Conservation (phyloP, 352 stramenopile species). For the Phytopythium montanum region DNA sequence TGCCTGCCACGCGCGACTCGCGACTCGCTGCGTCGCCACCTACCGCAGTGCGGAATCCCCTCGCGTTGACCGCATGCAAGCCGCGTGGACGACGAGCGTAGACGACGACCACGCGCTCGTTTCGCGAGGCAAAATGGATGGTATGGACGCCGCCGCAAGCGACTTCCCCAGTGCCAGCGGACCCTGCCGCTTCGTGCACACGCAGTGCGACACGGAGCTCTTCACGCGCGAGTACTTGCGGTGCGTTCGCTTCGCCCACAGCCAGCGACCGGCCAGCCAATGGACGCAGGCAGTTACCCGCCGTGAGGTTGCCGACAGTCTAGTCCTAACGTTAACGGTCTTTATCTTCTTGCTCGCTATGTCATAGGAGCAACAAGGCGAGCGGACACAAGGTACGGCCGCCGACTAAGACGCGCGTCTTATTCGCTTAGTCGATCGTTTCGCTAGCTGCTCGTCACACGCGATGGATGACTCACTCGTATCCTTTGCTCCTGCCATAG, state of each 20-base stretch:
- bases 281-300: not conserved
- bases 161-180: not conserved
- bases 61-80: not conserved
- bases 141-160: not conserved
- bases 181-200: constrained; percentile 51
- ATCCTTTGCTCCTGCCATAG: constrained; percentile 14
- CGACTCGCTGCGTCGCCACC: not conserved
- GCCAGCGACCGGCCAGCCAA: not conserved
- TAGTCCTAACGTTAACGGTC: constrained; percentile 1
- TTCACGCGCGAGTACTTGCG: constrained; percentile 73
- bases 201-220: constrained; percentile 71
- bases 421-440: not conserved
- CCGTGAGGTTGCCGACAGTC: not conserved
- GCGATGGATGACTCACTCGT: not conserved
- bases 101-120: not conserved
- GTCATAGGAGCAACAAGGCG: constrained; percentile 76
- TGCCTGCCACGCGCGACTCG: no score
- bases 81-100: not conserved
- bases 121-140: not conserved
- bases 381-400: constrained; percentile 68
- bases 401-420: not conserved
- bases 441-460: constrained; percentile 1
- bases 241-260: constrained; percentile 16
- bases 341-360: not conserved
- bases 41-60: not conserved